Conservation (phyloP, 768 basidiomycete genomes). For the Podaxis sp. region DNA sequence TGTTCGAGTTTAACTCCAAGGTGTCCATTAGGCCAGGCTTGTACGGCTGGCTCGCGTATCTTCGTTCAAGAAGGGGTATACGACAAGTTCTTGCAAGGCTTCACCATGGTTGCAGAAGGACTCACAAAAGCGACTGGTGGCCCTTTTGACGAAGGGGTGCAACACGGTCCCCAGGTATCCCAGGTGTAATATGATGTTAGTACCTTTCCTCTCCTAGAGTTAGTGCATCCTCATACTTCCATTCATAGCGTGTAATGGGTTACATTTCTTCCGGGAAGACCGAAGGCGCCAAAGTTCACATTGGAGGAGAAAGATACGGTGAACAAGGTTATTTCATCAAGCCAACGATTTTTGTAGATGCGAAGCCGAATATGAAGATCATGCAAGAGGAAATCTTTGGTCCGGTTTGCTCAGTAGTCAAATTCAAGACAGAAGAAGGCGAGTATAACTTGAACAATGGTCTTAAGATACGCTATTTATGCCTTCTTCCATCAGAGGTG, state of each 20-base stretch:
- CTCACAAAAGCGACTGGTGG: conserved; percentile 54
- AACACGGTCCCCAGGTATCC: conserved; percentile 74
- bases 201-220: not conserved
- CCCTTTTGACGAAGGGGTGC: conserved; percentile 53
- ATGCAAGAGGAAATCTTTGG: conserved; percentile 79
- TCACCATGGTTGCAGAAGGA: conserved; percentile 49
- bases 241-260: conserved; percentile 60
- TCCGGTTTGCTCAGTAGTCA: conserved; percentile 74
- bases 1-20: not conserved
- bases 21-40: conserved; percentile 50
- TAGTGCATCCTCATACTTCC: not conserved
- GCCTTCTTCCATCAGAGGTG: conserved; percentile 32
- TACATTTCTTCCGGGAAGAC: conserved; percentile 78
- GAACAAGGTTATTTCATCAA: conserved; percentile 59
- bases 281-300: conserved; percentile 65
- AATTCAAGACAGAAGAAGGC: conserved; percentile 64
- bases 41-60: conserved; percentile 80
- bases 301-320: conserved; percentile 61
- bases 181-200: conserved; percentile 63
- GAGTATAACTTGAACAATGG: not conserved
- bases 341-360: conserved; percentile 76
- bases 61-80: conserved; percentile 80
- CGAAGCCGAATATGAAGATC: conserved; percentile 69
- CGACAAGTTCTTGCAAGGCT: conserved; percentile 65
- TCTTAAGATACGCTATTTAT: too few species aligned